Evolutionary conservation across 768 basidiomycete genomes (phyloP).

Genomic region (Pulveroboletus sp.): DNA sequence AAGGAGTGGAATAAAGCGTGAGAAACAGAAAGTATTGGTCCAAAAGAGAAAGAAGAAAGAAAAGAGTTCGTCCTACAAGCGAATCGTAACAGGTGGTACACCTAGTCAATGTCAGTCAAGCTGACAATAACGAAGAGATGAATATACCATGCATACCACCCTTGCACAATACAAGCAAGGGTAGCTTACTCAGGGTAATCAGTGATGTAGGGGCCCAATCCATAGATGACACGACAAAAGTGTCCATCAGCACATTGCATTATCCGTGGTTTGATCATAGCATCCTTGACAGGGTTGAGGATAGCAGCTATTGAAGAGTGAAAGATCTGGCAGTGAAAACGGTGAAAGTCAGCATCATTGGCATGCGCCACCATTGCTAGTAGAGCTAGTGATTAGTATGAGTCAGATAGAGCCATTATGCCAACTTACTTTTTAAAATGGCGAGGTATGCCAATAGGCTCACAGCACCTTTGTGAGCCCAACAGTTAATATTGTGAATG

Average conservation of each 20-base stretch:
- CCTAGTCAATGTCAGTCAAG: not conserved
- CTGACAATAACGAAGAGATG: not conserved
- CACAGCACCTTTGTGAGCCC: slow-evolving; percentile 2
- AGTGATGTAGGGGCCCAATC: not conserved
- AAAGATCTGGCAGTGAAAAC: not conserved
- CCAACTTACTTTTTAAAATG: slow-evolving; percentile 29
- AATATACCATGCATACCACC: not conserved
- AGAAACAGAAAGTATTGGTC: too few relatives aligned
- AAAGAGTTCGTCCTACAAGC: too few relatives aligned
- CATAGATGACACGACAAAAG: not conserved
- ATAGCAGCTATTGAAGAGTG: not conserved
- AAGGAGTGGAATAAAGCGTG: too few relatives aligned
- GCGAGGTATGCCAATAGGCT: slow-evolving; percentile 22
- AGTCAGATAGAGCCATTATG: too few relatives aligned
- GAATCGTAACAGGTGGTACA: too few relatives aligned
- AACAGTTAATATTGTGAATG: slow-evolving; percentile 8
- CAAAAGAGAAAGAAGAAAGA: too few relatives aligned
- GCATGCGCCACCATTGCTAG: too few relatives aligned
- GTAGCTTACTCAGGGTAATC: not conserved
- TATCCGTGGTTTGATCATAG: not conserved
- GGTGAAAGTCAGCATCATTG: not conserved
- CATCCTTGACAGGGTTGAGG: not conserved
- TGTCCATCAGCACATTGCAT: not conserved
- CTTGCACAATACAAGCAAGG: not conserved
- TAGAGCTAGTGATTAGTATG: too few relatives aligned